Evolutionary conservation across 1,139 yeast genomes (phyloP), one percentile per base, ranked within the genome.

Genomic region (Schizosaccharomyces versatilis): DNA sequence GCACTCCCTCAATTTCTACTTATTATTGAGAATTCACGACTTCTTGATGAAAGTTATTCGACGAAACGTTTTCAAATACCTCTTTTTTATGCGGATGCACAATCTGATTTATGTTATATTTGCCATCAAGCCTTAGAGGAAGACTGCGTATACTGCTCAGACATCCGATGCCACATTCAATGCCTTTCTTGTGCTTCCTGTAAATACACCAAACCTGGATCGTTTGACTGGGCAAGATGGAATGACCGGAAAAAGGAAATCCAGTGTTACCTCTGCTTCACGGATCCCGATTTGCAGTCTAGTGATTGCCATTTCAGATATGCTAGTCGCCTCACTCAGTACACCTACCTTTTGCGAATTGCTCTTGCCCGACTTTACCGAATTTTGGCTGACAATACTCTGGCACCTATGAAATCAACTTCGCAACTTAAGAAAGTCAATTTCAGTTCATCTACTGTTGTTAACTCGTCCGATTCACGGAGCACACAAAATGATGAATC

Each of bases 101-200:
- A 54, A 39, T 81, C 86, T 12, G 98, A 90, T 66, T 74, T 79
- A 9, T 90, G 99, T 68, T 69, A 70, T 24, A 65, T 67, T 1
- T 90, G 98, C 66, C 71, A 73, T 5, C 77, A 79, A 63, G 80
- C 88, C 61, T 83, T 90, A 52, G 97, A 93, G 66, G 93, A 55
- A n/a, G 56, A 51, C 39, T 60, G 62, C 41, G 57, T 48, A 24
- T 48, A 48, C 8, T 12, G 53, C 6, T 54, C 52, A 6, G 55
- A 52, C 10, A 24, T 48, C 10, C 52, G 58, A n/a, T 54, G 52
- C 38, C 59, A 57, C 42, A 42, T 57, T 9, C 44, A 40, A 14
- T 57, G 59, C 36, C 19, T 57, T 36, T 53, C 53, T 32, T 59
- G 61, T 49, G 48, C 48, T 8, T 40, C 64, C 8, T 83, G 94